Conservation (phyloP, 148 eudicot genomes). For the Chenopodium quinoa region DNA sequence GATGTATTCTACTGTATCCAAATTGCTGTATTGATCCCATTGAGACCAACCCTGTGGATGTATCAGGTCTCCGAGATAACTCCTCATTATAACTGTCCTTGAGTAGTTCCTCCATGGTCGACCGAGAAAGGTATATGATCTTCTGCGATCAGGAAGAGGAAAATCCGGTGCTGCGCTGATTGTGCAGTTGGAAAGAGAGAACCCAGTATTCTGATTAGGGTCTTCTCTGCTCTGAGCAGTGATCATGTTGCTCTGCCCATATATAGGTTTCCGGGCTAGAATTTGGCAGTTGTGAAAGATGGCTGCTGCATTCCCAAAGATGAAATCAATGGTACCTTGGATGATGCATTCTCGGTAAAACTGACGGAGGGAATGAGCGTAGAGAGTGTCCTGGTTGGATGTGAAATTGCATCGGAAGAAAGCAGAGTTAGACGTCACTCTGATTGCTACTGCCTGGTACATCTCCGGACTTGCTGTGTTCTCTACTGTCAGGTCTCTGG, state of each 20-base stretch:
- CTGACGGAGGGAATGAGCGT: slow-evolving; percentile 64
- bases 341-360: slow-evolving; percentile 58
- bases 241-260: slow-evolving; percentile 57
- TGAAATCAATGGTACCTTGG: slow-evolving; percentile 72
- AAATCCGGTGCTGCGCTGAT: slow-evolving; percentile 45
- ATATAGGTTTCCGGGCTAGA: slow-evolving; percentile 45
- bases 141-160: slow-evolving; percentile 23
- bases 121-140: slow-evolving; percentile 47
- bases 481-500: slow-evolving; percentile 54
- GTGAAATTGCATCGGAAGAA: slow-evolving; percentile 54
- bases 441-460: slow-evolving; percentile 64
- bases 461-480: slow-evolving; percentile 56
- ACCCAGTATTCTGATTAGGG: slow-evolving; percentile 64
- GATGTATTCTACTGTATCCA: slow-evolving; percentile 61
- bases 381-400: slow-evolving; percentile 70
- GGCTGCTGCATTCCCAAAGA: slow-evolving; percentile 75
- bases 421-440: slow-evolving; percentile 62
- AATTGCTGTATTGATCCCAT: slow-evolving; percentile 50
- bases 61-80: slow-evolving; percentile 60
- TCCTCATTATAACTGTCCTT: slow-evolving; percentile 52
- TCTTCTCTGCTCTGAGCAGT: slow-evolving; percentile 69
- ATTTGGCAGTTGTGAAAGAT: slow-evolving; percentile 54
- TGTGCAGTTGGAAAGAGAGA: slow-evolving; percentile 57
- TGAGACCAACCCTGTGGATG: slow-evolving; percentile 61
- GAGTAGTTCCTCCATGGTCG: slow-evolving; percentile 74